phyloP scores from a whole-genome alignment of 495 filamentous ascomycete genomes.

The Penicillium subrubescens region DNA sequence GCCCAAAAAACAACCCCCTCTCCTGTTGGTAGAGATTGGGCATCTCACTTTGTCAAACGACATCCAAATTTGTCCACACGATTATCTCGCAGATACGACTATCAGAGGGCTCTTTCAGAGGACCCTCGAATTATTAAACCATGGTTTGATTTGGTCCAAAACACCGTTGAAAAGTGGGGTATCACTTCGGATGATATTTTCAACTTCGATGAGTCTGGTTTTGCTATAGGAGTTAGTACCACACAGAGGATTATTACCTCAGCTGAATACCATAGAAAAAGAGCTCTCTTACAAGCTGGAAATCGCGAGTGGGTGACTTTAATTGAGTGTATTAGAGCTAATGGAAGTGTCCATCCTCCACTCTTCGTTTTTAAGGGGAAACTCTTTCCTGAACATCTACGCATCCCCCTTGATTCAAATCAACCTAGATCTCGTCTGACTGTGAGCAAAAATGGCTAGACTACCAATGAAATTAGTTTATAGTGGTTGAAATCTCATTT shows the following conservation, averaged over 20 bases:
- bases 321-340: constrained; percentile 33
- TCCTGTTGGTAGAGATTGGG: no score
- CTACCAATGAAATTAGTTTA: not conserved
- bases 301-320: constrained; percentile 42
- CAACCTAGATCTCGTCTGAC: no score
- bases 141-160: constrained; percentile 40
- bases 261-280: constrained; percentile 20
- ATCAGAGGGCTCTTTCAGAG: constrained; percentile 2
- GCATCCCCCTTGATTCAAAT: no score
- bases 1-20: no score
- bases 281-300: constrained; percentile 29
- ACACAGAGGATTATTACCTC: constrained; percentile 26
- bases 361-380: constrained; percentile 27
- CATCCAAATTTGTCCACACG: no score
- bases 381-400: no score
- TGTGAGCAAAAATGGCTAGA: no score
- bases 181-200: constrained; percentile 43
- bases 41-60: no score
- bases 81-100: no score
- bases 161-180: constrained; percentile 35
- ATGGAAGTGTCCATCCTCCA: constrained; percentile 20
- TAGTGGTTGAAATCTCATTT: not conserved
- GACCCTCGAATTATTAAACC: not conserved
- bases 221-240: constrained; percentile 39
- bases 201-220: constrained; percentile 50